Evolutionary conservation across 31 red algal genomes (phyloP), one percentile per base, ranked within the genome.

Genomic region (Asparagopsis taxiformis): DNA sequence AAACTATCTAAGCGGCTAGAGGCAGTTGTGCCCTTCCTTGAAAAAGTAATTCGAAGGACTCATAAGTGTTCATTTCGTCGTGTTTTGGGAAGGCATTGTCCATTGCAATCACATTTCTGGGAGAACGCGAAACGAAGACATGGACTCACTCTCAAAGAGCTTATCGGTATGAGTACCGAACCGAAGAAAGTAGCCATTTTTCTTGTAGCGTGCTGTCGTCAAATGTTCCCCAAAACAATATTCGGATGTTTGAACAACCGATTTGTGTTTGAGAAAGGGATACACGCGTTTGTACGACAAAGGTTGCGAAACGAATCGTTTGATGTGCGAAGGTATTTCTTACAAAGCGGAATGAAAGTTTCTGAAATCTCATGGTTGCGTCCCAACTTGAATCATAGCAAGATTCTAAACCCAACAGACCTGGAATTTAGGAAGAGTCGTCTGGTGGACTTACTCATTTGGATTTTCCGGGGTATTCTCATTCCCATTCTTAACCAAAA

Each of bases 401-500:
- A 61, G 61, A 64, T 74, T 54, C 58, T 22, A 21, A 75, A 90
- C 52, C 86, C 86, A 48, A 76, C 59, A 41, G 86, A 90, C 55
- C 67, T 90, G 13, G 39, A 31, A 3, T 90, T 69, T 55, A 66
- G 86, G n/a, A 36, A 52, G 19, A 34, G 34, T 20, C 55, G 86
- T n/a, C 62, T 90, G 15, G 26, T 26, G 26, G 86, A 90, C 21
- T 36, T 90, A 21, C 32, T 82, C 23, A 31, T 30, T 17, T 90
- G 76, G 75, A 23, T 90, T 29, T 82, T 90, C 50, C 57, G 76
- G 11, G 86, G 86, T 67, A 51, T 90, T 31, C 5, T 80, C 1
- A 59, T 90, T 22, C 86, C 86, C 24, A 31, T 90, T 29, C 3
- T 90, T 20, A 56, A 75, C 23, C 86, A 90, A 60, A 81, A 52